Evolutionary conservation across 352 stramenopile species (phyloP).

Genomic region (Achlya hypogyna): DNA sequence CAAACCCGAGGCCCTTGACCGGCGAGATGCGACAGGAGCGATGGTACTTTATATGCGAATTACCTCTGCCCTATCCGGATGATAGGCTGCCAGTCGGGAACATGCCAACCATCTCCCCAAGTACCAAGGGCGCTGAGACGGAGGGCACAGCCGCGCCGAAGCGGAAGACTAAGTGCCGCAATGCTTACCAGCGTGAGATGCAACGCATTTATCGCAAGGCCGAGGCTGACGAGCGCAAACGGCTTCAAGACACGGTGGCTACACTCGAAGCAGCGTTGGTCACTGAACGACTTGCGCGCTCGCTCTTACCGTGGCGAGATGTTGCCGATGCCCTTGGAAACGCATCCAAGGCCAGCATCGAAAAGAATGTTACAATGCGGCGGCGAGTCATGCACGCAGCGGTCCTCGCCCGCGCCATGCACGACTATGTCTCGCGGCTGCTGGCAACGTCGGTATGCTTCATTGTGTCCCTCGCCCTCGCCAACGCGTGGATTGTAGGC

Average conservation of each 20-base stretch:
- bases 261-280: neutral
- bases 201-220: slow-evolving; percentile 1
- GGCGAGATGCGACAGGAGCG: too few species aligned
- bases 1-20: too few species aligned
- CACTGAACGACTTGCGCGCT: neutral
- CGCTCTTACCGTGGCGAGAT: neutral
- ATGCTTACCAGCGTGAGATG: slow-evolving; percentile 9
- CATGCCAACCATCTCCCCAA: neutral
- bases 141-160: neutral
- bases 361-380: neutral
- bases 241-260: neutral
- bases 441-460: neutral
- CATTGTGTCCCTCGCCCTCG: neutral
- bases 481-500: neutral
- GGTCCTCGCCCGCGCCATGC: neutral
- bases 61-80: too few species aligned
- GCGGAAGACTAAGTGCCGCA: neutral
- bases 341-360: neutral
- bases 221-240: neutral
- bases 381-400: neutral
- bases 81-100: too few species aligned
- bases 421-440: neutral
- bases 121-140: neutral
- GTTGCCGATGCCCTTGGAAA: neutral
- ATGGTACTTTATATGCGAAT: too few species aligned